Conservation (phyloP, 768 basidiomycete genomes). For the Clavulina sp. region DNA sequence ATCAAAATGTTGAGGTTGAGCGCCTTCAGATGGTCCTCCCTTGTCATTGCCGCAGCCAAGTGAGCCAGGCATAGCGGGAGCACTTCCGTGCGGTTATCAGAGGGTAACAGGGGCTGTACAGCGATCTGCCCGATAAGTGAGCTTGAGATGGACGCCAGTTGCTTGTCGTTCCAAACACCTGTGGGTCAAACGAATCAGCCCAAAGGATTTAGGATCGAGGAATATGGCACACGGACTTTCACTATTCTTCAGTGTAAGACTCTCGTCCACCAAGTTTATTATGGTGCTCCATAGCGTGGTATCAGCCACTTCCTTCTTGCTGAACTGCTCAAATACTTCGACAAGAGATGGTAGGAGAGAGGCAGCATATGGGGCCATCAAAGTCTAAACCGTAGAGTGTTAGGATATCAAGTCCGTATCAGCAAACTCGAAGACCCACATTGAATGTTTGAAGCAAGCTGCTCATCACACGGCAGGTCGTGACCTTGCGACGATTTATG, state of each 20-base stretch:
- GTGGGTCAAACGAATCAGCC: neutral
- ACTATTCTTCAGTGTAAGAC: conserved; percentile 62
- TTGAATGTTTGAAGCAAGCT: conserved; percentile 76
- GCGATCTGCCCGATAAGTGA: conserved; percentile 50
- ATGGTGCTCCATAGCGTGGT: conserved; percentile 46
- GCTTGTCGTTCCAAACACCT: conserved; percentile 88
- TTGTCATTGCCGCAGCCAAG: conserved; percentile 5
- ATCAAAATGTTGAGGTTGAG: conserved; percentile 74
- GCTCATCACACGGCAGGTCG: conserved; percentile 59
- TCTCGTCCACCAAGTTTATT: conserved; percentile 44
- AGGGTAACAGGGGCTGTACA: conserved; percentile 15
- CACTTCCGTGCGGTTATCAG: neutral
- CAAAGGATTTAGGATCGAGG: neutral
- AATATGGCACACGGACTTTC: conserved; percentile 28
- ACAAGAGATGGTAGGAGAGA: conserved; percentile 51
- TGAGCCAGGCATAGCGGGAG: conserved; percentile 4
- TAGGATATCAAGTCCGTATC: neutral
- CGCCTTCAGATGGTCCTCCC: conserved; percentile 38
- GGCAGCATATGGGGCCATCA: conserved; percentile 87
- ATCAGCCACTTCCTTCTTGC: conserved; percentile 15
- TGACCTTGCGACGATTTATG: conserved; percentile 31
- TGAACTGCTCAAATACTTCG: conserved; percentile 39
- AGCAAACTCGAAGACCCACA: conserved; percentile 25
- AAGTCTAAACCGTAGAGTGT: conserved; percentile 27
- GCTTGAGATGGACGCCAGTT: conserved; percentile 41